These are phyloP conservation scores for Encephalitozoon romaleae DNA, from an alignment of 371 early-diverging fungal species.

Conservation along the genomic window DNA sequence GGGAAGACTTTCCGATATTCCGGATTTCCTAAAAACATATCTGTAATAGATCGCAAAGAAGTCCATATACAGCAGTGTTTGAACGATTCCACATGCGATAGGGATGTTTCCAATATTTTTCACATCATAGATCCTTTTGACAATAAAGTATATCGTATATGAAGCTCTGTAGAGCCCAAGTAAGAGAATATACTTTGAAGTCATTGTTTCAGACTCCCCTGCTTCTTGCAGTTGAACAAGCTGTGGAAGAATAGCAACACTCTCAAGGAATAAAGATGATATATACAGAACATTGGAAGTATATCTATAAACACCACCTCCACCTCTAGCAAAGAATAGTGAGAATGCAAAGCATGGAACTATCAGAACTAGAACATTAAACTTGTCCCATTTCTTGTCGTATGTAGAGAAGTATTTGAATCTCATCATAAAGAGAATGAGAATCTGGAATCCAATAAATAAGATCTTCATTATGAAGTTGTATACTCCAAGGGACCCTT, in stretches of 20 bases:
- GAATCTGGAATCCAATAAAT: constrained; percentile 72
- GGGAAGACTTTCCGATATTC: not conserved
- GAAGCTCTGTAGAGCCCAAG: constrained; percentile 86
- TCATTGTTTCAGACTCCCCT: constrained; percentile 93
- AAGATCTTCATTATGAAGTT: constrained; percentile 85
- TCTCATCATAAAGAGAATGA: constrained; percentile 81
- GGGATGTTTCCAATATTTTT: constrained; percentile 64
- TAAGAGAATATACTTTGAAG: constrained; percentile 88
- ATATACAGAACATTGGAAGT: constrained; percentile 66
- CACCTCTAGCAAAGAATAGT: constrained; percentile 59
- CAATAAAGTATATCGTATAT: constrained; percentile 88
- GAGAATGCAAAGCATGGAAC: constrained; percentile 61
- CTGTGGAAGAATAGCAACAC: constrained; percentile 93
- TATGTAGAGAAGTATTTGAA: constrained; percentile 74
- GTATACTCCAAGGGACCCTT: constrained; percentile 64
- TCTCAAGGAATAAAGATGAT: constrained; percentile 86
- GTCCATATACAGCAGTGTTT: constrained; percentile 86
- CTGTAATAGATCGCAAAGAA: constrained; percentile 84
- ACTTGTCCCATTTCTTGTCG: constrained; percentile 76
- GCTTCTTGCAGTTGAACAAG: constrained; percentile 83
- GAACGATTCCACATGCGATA: constrained; percentile 75
- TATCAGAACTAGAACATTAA: constrained; percentile 61
- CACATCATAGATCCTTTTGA: constrained; percentile 62
- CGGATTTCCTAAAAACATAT: constrained; percentile 35
- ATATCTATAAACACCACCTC: constrained; percentile 55